Evolutionary conservation across 495 filamentous ascomycete genomes (phyloP).

Genomic region (Cudoniella acicularis): DNA sequence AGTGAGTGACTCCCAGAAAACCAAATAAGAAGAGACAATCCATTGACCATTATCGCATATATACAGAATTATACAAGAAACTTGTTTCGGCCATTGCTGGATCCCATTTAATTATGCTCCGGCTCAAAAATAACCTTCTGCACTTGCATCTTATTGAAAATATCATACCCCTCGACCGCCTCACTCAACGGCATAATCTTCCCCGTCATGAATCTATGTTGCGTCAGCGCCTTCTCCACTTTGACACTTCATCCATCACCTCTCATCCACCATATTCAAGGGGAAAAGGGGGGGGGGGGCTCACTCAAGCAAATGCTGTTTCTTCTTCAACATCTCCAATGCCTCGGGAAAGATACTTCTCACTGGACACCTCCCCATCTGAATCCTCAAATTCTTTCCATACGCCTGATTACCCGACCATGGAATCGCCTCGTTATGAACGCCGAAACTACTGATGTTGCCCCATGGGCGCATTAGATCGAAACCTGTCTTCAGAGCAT

Average conservation of each 20-base stretch:
- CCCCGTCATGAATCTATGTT: constrained; percentile 80
- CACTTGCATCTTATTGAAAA: constrained; percentile 90
- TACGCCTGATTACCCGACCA: constrained; percentile 83
- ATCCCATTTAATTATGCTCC: constrained; percentile 14
- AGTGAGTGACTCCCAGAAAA: too few relatives aligned
- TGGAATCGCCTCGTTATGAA: constrained; percentile 87
- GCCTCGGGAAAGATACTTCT: constrained; percentile 77
- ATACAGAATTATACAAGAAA: neutral
- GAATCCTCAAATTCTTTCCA: constrained; percentile 82
- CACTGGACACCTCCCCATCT: constrained; percentile 94
- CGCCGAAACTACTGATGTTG: constrained; percentile 82
- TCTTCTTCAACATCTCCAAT: constrained; percentile 72
- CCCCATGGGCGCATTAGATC: constrained; percentile 87
- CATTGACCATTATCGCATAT: neutral
- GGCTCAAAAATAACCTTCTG: constrained; percentile 72
- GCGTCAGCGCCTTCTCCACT: constrained; percentile 7
- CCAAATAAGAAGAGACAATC: neutral
- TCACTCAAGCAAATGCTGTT: constrained; percentile 78
- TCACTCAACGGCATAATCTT: constrained; percentile 85
- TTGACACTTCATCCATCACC: constrained; percentile 16
- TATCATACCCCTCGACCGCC: constrained; percentile 83
- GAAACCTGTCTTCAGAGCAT: constrained; percentile 78
- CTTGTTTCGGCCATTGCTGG: too few relatives aligned
- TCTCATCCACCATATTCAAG: neutral
- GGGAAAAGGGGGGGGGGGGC: constrained; percentile 27